phyloP scores from a whole-genome alignment of 1,284 basidiomycete genomes.

The Rhodotorula sp. region DNA sequence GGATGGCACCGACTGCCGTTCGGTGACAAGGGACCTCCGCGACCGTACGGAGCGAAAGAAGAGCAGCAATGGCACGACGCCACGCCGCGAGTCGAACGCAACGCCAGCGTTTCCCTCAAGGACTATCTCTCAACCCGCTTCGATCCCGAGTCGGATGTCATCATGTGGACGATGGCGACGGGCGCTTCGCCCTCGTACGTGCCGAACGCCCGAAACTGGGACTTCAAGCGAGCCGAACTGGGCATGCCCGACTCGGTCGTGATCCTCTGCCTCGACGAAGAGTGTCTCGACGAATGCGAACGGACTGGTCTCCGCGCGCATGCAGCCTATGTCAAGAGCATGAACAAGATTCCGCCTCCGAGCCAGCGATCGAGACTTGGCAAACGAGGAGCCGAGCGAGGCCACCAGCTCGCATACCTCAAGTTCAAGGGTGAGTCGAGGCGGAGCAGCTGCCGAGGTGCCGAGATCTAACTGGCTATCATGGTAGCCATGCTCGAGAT shows the following conservation, averaged over 20 bases:
- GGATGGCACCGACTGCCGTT: not conserved
- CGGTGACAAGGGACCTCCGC: not conserved
- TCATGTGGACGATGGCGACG: conserved; percentile 17
- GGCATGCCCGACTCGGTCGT: conserved; percentile 13
- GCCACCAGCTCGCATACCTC: not conserved
- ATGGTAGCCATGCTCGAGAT: conserved; percentile 8
- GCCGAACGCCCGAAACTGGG: conserved; percentile 17
- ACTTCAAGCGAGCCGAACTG: conserved; percentile 13
- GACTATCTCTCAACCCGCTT: conserved; percentile 7
- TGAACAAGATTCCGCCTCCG: not conserved
- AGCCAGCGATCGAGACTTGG: not conserved
- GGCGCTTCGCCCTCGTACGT: conserved; percentile 1
- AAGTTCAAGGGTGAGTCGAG: conserved; percentile 6
- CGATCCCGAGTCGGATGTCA: not conserved
- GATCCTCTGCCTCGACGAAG: conserved; percentile 10
- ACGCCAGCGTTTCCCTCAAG: conserved; percentile 4
- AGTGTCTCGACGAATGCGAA: conserved; percentile 12
- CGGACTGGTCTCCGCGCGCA: conserved; percentile 4
- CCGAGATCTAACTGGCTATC: not conserved
- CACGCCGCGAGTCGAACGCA: conserved; percentile 4
- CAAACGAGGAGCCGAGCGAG: conserved; percentile 1
- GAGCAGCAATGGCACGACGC: not conserved
- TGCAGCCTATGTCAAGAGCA: not conserved
- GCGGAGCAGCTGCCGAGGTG: not conserved
- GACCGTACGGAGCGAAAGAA: not conserved